phyloP scores from a whole-genome alignment of 1,284 basidiomycete species.

The Trichosporon sp. region DNA sequence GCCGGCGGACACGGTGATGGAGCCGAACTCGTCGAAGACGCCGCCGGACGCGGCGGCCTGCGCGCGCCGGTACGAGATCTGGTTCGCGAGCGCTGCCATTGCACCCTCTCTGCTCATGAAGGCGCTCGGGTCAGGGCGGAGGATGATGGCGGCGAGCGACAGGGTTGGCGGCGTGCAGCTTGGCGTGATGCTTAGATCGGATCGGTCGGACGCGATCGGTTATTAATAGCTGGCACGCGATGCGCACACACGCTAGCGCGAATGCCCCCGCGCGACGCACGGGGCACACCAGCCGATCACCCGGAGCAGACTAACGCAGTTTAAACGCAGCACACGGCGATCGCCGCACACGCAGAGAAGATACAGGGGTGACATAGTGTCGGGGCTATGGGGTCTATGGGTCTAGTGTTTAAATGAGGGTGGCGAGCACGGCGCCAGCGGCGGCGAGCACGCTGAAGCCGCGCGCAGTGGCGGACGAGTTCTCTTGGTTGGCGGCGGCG shows the following conservation, averaged over 20 bases:
- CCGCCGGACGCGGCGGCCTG: not conserved
- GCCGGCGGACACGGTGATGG: not conserved
- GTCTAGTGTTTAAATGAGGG: not conserved
- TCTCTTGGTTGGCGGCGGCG: not conserved
- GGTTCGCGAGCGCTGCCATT: not conserved
- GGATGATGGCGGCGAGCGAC: not conserved
- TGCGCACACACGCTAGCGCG: too few relatives aligned
- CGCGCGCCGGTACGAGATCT: not conserved
- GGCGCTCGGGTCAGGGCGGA: not conserved
- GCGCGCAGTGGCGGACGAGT: not conserved
- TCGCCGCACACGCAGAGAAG: not conserved
- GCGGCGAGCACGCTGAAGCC: not conserved
- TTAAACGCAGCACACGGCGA: too few relatives aligned
- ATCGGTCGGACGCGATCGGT: not conserved
- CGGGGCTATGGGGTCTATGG: not conserved
- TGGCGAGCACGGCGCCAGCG: not conserved
- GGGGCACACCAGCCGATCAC: too few relatives aligned
- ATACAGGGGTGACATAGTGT: not conserved
- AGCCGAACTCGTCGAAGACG: not conserved
- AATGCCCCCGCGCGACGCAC: too few relatives aligned
- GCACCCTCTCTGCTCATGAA: too few relatives aligned
- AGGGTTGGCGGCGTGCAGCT: not conserved
- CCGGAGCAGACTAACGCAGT: too few relatives aligned
- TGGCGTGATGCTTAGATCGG: too few relatives aligned
- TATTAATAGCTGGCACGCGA: not conserved